Evolutionary conservation across 2,329 filamentous ascomycete species (phyloP).

Genomic region (Botryosphaeria dothidea): DNA sequence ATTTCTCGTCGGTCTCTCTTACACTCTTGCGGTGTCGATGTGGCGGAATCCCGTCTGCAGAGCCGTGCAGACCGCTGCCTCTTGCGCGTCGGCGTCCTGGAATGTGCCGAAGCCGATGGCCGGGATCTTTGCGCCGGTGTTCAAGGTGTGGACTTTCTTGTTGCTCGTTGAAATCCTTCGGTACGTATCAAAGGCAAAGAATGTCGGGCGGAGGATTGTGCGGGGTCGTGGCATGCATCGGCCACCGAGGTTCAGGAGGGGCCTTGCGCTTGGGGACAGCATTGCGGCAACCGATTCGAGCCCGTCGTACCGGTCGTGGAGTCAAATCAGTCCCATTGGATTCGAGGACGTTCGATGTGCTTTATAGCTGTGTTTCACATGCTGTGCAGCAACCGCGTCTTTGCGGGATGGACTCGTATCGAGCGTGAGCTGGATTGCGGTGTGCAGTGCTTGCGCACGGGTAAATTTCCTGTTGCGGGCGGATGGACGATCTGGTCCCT

Average conservation of each 20-base stretch:
- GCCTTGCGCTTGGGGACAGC: neutral
- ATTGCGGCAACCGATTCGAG: neutral
- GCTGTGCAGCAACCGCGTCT: neutral
- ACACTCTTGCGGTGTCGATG: conserved; percentile 38
- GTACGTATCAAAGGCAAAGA: conserved; percentile 30
- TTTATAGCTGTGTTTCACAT: neutral
- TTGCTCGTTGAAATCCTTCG: conserved; percentile 31
- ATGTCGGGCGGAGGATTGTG: conserved; percentile 23
- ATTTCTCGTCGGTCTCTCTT: no score
- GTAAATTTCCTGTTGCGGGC: neutral
- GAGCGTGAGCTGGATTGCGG: neutral
- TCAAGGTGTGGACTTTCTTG: conserved; percentile 19
- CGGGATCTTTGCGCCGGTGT: conserved; percentile 4
- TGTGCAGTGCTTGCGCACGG: neutral
- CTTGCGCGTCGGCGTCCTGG: conserved; percentile 35
- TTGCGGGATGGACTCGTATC: neutral
- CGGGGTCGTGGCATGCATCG: conserved; percentile 14
- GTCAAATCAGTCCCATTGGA: neutral
- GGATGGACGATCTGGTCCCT: neutral
- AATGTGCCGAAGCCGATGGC: conserved; percentile 35
- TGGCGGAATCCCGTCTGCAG: conserved; percentile 37
- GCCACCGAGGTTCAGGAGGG: neutral
- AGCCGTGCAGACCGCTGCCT: conserved; percentile 42
- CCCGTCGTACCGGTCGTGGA: neutral
- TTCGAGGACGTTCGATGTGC: neutral